phyloP scores from a whole-genome alignment of 177 flowering plant species.

The Vitis hybrid region DNA sequence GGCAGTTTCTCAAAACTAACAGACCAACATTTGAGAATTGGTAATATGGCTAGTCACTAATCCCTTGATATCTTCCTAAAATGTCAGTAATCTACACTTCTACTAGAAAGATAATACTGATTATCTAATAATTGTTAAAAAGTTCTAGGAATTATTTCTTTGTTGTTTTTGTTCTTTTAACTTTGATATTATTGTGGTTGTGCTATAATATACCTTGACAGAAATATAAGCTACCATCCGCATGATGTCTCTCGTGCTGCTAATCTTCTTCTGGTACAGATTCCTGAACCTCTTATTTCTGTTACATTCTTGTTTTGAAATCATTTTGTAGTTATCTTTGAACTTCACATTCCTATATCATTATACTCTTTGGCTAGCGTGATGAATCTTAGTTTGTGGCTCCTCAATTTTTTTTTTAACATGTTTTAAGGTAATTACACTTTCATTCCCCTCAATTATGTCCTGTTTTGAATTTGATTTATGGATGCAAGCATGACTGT shows the following conservation, averaged over 20 bases:
- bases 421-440: no score
- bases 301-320: conserved; percentile 1
- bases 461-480: no score
- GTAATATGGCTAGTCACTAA: no score
- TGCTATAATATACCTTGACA: conserved; percentile 47
- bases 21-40: no score
- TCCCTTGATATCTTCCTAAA: no score
- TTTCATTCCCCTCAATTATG: no score
- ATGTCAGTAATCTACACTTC: no score
- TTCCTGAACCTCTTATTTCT: conserved; percentile 3
- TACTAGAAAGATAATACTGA: no score
- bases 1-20: background rate
- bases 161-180: background rate
- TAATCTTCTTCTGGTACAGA: conserved; percentile 68
- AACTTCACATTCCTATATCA: background rate
- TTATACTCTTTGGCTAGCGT: no score
- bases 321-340: background rate
- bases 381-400: background rate
- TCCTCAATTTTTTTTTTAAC: no score
- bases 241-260: conserved; percentile 94
- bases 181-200: background rate
- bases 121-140: background rate
- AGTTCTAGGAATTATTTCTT: background rate
- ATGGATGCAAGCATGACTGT: no score
- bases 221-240: conserved; percentile 72